Evolutionary conservation across 2,329 filamentous ascomycete species (phyloP).

Genomic region (Ophiostoma sp.): DNA sequence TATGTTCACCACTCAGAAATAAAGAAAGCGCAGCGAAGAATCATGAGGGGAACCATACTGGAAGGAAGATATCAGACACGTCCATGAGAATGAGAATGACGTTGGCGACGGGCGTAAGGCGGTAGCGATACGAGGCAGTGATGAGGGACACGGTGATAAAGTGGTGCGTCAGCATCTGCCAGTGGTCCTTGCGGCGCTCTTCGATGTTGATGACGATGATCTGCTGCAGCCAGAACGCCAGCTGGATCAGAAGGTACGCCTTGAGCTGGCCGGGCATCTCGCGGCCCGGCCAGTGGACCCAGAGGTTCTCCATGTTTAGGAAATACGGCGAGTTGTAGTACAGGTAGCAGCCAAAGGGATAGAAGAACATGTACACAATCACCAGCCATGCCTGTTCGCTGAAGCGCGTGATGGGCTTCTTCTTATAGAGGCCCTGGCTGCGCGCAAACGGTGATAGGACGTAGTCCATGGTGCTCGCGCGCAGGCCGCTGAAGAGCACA

Average conservation of each 20-base stretch:
- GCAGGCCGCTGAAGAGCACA: slow-evolving; percentile 78
- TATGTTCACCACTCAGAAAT: neutral
- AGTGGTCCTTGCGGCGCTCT: slow-evolving; percentile 87
- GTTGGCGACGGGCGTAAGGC: slow-evolving; percentile 81
- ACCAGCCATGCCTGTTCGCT: slow-evolving; percentile 92
- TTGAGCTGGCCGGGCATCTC: slow-evolving; percentile 72
- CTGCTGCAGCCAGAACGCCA: slow-evolving; percentile 91
- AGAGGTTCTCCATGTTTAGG: slow-evolving; percentile 70
- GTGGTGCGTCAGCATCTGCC: slow-evolving; percentile 94
- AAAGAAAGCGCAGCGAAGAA: slow-evolving; percentile 12
- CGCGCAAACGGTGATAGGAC: slow-evolving; percentile 72
- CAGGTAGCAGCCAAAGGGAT: slow-evolving; percentile 81
- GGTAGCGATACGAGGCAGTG: slow-evolving; percentile 75
- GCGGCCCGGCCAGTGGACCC: slow-evolving; percentile 77
- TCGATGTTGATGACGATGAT: slow-evolving; percentile 93
- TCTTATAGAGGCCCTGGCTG: slow-evolving; percentile 64
- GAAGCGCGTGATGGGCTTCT: slow-evolving; percentile 74
- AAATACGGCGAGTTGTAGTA: slow-evolving; percentile 73
- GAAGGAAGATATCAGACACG: slow-evolving; percentile 79
- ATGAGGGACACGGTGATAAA: slow-evolving; percentile 81
- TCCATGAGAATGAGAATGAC: slow-evolving; percentile 91
- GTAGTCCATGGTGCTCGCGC: slow-evolving; percentile 83
- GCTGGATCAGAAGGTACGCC: slow-evolving; percentile 83
- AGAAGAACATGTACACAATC: slow-evolving; percentile 76
- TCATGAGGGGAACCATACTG: slow-evolving; percentile 51